A percentile compares a stretch with the other conserved stretches of the same genome.
Conservation (phyloP, 2,329 filamentous ascomycete genomes). For the Colletotrichum sp. region DNA sequence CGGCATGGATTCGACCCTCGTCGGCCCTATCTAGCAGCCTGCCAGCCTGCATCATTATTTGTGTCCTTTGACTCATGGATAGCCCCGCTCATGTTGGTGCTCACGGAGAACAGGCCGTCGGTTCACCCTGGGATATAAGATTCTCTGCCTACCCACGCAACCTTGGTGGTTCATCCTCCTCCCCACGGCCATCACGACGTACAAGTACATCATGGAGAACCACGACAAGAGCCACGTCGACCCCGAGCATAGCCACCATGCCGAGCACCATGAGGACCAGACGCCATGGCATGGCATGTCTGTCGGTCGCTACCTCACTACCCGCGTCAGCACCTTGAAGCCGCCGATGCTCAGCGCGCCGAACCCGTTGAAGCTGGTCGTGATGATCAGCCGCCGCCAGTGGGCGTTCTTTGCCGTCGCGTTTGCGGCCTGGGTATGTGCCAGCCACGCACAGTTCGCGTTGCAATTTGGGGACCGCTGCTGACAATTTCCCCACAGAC, state of each 20-base stretch:
- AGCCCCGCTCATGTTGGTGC: background rate
- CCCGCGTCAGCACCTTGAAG: slow-evolving; percentile 61
- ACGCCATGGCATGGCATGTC: slow-evolving; percentile 57
- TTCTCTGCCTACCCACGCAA: background rate
- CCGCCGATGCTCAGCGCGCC: slow-evolving; percentile 60
- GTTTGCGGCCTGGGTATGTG: slow-evolving; percentile 60
- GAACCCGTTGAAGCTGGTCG: slow-evolving; percentile 57
- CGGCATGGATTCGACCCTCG: background rate
- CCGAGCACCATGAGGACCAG: slow-evolving; percentile 28
- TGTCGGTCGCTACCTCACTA: slow-evolving; percentile 49
- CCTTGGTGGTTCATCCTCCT: background rate
- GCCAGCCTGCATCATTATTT: background rate
- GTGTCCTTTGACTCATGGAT: slow-evolving; percentile 8
- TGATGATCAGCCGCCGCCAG: slow-evolving; percentile 53
- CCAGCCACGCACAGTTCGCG: background rate
- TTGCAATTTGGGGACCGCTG: background rate
- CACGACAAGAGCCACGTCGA: slow-evolving; percentile 2
- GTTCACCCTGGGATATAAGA: background rate
- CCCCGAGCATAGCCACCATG: background rate
- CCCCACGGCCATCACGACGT: background rate
- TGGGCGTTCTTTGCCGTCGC: slow-evolving; percentile 63
- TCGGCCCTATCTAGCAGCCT: background rate
- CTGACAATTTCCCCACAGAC: slow-evolving; percentile 40
- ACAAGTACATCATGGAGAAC: background rate
- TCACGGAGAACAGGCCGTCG: background rate